Evolutionary conservation across 768 basidiomycete species (phyloP).

Genomic region (Boletellus ananas): DNA sequence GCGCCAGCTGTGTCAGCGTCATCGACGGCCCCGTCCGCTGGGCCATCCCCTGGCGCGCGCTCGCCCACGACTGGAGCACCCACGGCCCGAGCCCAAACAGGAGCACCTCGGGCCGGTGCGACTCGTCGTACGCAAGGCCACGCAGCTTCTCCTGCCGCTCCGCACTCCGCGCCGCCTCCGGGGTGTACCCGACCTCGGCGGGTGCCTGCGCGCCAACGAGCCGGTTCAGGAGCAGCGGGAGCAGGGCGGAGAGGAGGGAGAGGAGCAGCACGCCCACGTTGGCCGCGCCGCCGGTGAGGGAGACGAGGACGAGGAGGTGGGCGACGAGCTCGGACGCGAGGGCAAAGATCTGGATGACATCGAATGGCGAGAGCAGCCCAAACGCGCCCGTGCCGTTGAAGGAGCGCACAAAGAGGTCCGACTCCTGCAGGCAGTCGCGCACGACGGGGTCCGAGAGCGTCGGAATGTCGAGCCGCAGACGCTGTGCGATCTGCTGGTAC

Average conservation of each 20-base stretch:
- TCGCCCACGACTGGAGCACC: conserved; percentile 77
- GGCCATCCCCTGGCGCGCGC: conserved; percentile 57
- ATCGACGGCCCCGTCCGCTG: conserved; percentile 36
- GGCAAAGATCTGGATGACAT: conserved; percentile 71
- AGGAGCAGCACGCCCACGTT: conserved; percentile 57
- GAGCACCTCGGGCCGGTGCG: conserved; percentile 74
- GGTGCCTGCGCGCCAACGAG: conserved; percentile 40
- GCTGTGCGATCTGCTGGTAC: conserved; percentile 73
- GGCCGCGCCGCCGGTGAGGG: conserved; percentile 52
- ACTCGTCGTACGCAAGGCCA: conserved; percentile 68
- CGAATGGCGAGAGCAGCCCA: conserved; percentile 76
- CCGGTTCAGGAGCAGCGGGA: conserved; percentile 58
- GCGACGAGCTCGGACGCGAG: conserved; percentile 68
- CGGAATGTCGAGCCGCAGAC: conserved; percentile 73
- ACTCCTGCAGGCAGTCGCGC: conserved; percentile 80
- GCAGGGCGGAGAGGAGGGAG: conserved; percentile 55
- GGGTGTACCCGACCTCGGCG: conserved; percentile 44
- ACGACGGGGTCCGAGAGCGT: conserved; percentile 70
- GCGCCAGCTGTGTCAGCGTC: conserved; percentile 44
- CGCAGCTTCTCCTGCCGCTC: conserved; percentile 75
- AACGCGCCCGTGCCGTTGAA: conserved; percentile 72
- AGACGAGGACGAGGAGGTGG: conserved; percentile 63
- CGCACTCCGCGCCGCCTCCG: conserved; percentile 58
- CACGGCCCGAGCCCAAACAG: conserved; percentile 83
- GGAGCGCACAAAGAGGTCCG: conserved; percentile 79